A percentile compares a stretch with the other conserved stretches of the same genome.
These are phyloP conservation scores for Tolypocladium paradoxum DNA, from an alignment of 2,329 filamentous ascomycete species.

Conservation along the genomic window DNA sequence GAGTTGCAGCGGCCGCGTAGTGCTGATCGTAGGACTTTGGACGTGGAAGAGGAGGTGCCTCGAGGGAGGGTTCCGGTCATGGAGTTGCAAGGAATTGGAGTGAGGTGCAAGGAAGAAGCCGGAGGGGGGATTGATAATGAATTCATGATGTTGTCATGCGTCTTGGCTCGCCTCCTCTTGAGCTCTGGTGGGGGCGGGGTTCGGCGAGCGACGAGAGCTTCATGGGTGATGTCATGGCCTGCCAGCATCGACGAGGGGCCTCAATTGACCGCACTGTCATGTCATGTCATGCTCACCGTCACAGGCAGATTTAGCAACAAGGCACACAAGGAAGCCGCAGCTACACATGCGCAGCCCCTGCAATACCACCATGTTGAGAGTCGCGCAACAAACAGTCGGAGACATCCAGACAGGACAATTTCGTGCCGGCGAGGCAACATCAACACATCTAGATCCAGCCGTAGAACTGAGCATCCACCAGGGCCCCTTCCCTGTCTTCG, in stretches of 20 bases:
- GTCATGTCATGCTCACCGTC: too few relatives aligned
- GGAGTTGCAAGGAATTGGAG: not conserved
- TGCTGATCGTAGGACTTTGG: not conserved
- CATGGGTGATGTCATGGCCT: not conserved
- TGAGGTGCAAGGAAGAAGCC: not conserved
- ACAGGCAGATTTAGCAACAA: too few relatives aligned
- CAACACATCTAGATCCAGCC: conserved; percentile 6
- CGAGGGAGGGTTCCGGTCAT: not conserved
- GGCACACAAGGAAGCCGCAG: too few relatives aligned
- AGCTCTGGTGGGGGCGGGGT: not conserved
- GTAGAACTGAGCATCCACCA: conserved; percentile 21
- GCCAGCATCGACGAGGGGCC: too few relatives aligned
- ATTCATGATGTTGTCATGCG: not conserved
- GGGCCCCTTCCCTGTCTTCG: conserved; percentile 8
- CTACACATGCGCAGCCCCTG: too few relatives aligned
- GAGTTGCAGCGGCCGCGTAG: not conserved
- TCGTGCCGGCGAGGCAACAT: too few relatives aligned
- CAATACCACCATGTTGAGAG: too few relatives aligned
- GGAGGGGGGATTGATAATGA: not conserved
- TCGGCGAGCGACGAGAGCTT: not conserved
- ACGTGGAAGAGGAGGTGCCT: not conserved
- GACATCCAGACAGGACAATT: too few relatives aligned
- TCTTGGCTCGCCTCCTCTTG: not conserved
- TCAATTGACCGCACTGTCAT: too few relatives aligned
- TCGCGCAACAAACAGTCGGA: too few relatives aligned